A percentile compares a stretch with the other conserved stretches of the same genome.
Evolutionary conservation across 768 basidiomycete species (phyloP).

Genomic region (Phanerochaete carnosa): DNA sequence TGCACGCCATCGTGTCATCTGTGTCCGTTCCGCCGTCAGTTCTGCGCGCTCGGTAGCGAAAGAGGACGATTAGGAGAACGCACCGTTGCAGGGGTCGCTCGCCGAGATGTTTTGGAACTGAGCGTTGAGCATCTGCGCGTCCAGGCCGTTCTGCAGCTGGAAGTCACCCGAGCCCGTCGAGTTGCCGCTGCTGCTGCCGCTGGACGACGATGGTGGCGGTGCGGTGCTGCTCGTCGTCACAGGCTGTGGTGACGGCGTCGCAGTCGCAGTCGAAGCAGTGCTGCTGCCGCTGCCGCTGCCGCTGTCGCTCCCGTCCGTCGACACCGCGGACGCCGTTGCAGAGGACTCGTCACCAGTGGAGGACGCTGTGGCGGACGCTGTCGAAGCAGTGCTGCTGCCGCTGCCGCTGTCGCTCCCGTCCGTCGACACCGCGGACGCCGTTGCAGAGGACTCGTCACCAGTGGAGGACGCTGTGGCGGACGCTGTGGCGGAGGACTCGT

Average conservation of each 20-base stretch:
- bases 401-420: too few relatives aligned
- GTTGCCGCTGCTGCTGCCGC: too few relatives aligned
- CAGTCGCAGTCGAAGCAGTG: slow-evolving; percentile 13
- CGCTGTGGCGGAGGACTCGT: too few relatives aligned
- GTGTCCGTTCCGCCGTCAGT: neutral
- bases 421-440: slow-evolving; percentile 3
- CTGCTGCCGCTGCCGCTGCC: neutral
- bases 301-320: neutral
- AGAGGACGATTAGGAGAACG: neutral
- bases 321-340: too few relatives aligned
- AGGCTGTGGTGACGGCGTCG: neutral
- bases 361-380: neutral
- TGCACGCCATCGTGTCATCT: slow-evolving; percentile 36
- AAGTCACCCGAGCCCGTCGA: slow-evolving; percentile 14
- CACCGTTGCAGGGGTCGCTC: slow-evolving; percentile 22
- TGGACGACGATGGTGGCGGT: slow-evolving; percentile 9
- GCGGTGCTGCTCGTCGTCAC: neutral
- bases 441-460: slow-evolving; percentile 19
- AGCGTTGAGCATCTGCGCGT: slow-evolving; percentile 31
- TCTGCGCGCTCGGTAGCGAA: neutral
- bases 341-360: too few relatives aligned
- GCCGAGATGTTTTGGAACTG: slow-evolving; percentile 28
- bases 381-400: slow-evolving; percentile 6
- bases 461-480: slow-evolving; percentile 30
- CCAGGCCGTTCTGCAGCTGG: slow-evolving; percentile 29